A percentile compares a stretch with the other conserved stretches of the same genome.
Evolutionary conservation across 208 protist species (phyloP).

Genomic region (Strigomonas galati): DNA sequence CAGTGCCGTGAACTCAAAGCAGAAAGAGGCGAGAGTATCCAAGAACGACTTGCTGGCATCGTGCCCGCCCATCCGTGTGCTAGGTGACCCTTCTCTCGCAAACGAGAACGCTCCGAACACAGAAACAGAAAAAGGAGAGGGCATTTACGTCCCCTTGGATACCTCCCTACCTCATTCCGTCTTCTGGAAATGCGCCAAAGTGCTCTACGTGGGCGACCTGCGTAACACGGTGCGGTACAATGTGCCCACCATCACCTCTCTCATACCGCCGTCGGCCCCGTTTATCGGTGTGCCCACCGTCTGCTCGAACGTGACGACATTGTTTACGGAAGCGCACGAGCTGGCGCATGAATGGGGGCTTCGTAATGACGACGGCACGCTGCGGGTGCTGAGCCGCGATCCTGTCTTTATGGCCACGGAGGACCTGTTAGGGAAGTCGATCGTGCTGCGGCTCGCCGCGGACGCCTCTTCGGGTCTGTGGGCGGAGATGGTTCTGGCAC

Average conservation of each 20-base stretch:
- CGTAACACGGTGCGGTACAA: slow-evolving; percentile 64
- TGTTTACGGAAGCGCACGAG: slow-evolving; percentile 40
- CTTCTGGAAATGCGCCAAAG: slow-evolving; percentile 52
- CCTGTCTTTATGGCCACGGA: slow-evolving; percentile 54
- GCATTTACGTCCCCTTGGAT: slow-evolving; percentile 37
- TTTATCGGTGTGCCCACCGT: slow-evolving; percentile 74
- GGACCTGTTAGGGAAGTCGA: slow-evolving; percentile 42
- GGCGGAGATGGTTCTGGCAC: slow-evolving; percentile 18
- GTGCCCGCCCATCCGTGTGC: slow-evolving; percentile 46
- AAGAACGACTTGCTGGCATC: slow-evolving; percentile 53
- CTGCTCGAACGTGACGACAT: slow-evolving; percentile 51
- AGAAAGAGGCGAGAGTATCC: slow-evolving; percentile 19
- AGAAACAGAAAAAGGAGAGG: background rate
- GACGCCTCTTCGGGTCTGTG: slow-evolving; percentile 43
- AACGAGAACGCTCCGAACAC: background rate
- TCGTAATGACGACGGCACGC: background rate
- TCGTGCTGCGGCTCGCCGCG: slow-evolving; percentile 58
- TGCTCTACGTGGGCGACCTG: slow-evolving; percentile 42
- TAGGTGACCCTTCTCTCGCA: slow-evolving; percentile 25
- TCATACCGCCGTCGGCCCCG: slow-evolving; percentile 44
- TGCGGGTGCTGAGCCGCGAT: background rate
- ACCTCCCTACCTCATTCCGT: slow-evolving; percentile 40
- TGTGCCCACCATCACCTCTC: slow-evolving; percentile 65
- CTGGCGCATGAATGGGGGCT: slow-evolving; percentile 77
- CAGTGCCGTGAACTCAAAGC: slow-evolving; percentile 2